phyloP scores from a whole-genome alignment of 2,329 filamentous ascomycete species.

The Fusarium sp. region DNA sequence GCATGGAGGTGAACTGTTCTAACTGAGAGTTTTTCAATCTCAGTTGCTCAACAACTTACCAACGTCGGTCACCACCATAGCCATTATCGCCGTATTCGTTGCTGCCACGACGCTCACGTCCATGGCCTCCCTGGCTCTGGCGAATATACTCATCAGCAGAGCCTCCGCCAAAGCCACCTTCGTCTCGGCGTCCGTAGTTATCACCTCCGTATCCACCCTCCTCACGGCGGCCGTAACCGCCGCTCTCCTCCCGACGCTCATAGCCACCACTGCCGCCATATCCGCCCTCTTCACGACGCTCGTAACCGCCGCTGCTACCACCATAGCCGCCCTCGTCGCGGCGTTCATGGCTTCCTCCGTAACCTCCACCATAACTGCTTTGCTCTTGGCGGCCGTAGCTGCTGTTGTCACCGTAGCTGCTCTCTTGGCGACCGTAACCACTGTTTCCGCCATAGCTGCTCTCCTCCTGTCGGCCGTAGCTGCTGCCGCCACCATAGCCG shows the following conservation, averaged over 20 bases:
- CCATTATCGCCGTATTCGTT: slow-evolving; percentile 32
- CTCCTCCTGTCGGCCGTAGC: slow-evolving; percentile 2
- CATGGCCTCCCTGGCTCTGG: slow-evolving; percentile 34
- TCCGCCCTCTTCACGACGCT: slow-evolving; percentile 35
- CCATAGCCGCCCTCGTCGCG: slow-evolving; percentile 30
- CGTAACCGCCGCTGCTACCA: slow-evolving; percentile 35
- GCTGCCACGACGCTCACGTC: slow-evolving; percentile 27
- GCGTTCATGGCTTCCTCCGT: slow-evolving; percentile 31
- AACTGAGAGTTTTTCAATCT: not conserved
- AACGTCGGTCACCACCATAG: slow-evolving; percentile 44
- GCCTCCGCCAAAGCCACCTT: slow-evolving; percentile 45
- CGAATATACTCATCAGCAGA: slow-evolving; percentile 41
- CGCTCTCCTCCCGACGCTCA: slow-evolving; percentile 34
- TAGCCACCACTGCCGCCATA: slow-evolving; percentile 28
- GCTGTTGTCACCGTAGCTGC: slow-evolving; percentile 18
- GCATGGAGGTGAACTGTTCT: not conserved
- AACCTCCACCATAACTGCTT: slow-evolving; percentile 17
- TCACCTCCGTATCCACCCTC: slow-evolving; percentile 41
- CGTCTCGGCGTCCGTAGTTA: slow-evolving; percentile 45
- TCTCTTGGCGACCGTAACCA: slow-evolving; percentile 6
- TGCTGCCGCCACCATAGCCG: slow-evolving; percentile 23
- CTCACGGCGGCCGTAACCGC: slow-evolving; percentile 34
- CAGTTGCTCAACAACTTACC: slow-evolving; percentile 26
- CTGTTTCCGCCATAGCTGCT: slow-evolving; percentile 12
- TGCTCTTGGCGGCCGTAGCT: slow-evolving; percentile 17